Conservation (phyloP, 352 stramenopile species). For the Pythium scleroteichum region DNA sequence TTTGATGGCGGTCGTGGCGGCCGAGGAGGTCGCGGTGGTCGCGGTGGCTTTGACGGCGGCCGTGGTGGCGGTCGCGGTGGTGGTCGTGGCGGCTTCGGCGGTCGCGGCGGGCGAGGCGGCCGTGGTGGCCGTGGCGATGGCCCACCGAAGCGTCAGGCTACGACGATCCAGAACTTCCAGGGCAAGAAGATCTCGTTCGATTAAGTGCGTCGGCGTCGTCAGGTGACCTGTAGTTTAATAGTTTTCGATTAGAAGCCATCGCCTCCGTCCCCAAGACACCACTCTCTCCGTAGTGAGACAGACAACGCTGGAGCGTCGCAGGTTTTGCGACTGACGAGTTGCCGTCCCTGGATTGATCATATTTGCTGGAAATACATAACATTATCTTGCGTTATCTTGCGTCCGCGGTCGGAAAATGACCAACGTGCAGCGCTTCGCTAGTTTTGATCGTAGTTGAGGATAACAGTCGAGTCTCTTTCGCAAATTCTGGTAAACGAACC, state of each 20-base stretch:
- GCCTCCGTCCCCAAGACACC: slow-evolving; percentile 4
- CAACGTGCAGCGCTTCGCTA: no score
- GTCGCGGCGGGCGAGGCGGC: slow-evolving; percentile 43
- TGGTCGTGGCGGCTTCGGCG: slow-evolving; percentile 22
- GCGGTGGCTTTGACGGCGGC: slow-evolving; percentile 47
- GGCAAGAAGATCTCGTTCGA: slow-evolving; percentile 98
- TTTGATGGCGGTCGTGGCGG: slow-evolving; percentile 63
- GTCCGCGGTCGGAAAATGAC: no score
- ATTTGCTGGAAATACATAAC: slow-evolving; percentile 23
- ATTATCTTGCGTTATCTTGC: slow-evolving; percentile 13
- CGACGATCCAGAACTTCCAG: slow-evolving; percentile 93
- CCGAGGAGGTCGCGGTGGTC: slow-evolving; percentile 49
- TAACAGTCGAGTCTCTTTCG: no score
- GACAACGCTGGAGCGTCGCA: slow-evolving; percentile 1
- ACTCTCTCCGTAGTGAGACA: slow-evolving; percentile 6
- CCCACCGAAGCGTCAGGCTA: slow-evolving; percentile 81
- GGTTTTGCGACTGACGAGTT: neutral
- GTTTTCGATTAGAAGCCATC: slow-evolving; percentile 29
- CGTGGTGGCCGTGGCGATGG: slow-evolving; percentile 65
- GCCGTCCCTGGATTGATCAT: slow-evolving; percentile 13
- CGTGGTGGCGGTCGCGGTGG: slow-evolving; percentile 16
- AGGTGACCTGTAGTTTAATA: slow-evolving; percentile 29
- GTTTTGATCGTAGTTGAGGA: no score
- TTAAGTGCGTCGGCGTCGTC: slow-evolving; percentile 35
- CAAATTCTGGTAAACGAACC: no score